These are phyloP conservation scores for Fomitopsis schrenkii DNA, from an alignment of 1,284 basidiomycete species.

Conservation along the genomic window DNA sequence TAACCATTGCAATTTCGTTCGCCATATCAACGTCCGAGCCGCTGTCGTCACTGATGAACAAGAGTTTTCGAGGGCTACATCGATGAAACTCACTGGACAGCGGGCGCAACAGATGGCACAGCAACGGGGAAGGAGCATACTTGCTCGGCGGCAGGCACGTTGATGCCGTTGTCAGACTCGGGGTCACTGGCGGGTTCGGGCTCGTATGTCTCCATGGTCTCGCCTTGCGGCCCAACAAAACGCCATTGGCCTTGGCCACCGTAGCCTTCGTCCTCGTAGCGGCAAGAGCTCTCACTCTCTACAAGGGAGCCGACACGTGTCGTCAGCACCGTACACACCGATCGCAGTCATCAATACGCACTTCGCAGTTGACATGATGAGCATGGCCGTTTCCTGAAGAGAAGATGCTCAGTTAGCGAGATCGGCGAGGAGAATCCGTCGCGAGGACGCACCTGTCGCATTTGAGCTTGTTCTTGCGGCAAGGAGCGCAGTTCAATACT, in stretches of 20 bases:
- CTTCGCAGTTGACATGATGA: slow-evolving; percentile 79
- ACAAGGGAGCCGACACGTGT: not conserved
- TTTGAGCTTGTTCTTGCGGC: slow-evolving; percentile 79
- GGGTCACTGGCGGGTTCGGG: not conserved
- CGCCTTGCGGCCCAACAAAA: slow-evolving; percentile 19
- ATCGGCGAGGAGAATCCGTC: not conserved
- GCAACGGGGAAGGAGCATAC: not conserved
- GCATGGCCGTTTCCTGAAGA: slow-evolving; percentile 68
- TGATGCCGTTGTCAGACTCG: not conserved
- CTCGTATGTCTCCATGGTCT: not conserved
- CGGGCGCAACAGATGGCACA: not conserved
- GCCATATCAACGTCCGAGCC: slow-evolving; percentile 56
- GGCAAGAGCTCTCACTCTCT: not conserved
- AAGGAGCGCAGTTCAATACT: slow-evolving; percentile 82
- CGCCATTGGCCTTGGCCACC: slow-evolving; percentile 23
- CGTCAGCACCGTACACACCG: not conserved
- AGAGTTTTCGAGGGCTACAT: slow-evolving; percentile 25
- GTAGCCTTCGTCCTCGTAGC: not conserved
- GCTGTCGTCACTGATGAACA: slow-evolving; percentile 4
- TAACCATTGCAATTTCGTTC: slow-evolving; percentile 65
- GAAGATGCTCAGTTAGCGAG: not conserved
- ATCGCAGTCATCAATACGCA: slow-evolving; percentile 19
- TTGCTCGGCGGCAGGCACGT: not conserved
- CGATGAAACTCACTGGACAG: slow-evolving; percentile 6
- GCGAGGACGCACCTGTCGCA: slow-evolving; percentile 61